phyloP scores from a whole-genome alignment of 2,329 filamentous ascomycete genomes.

The Aspergillus flavus region DNA sequence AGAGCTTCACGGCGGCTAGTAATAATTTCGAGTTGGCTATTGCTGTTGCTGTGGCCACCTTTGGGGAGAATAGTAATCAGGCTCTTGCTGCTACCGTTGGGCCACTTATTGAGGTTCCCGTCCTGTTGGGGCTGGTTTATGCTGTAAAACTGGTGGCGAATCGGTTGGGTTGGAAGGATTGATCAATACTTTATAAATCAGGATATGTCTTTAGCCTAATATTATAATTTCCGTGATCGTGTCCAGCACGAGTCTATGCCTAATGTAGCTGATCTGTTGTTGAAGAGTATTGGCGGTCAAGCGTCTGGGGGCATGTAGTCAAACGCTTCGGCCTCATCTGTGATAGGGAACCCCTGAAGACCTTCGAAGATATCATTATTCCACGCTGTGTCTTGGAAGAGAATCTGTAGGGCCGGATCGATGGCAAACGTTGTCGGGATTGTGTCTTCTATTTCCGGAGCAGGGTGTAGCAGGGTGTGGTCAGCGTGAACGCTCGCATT shows the following conservation, averaged over 20 bases:
- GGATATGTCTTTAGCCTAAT: not conserved
- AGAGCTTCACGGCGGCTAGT: constrained; percentile 84
- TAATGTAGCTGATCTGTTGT: too few relatives aligned
- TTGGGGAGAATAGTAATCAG: constrained; percentile 71
- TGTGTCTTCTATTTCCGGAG: too few relatives aligned
- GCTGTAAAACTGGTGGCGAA: constrained; percentile 51
- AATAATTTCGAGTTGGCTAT: constrained; percentile 93
- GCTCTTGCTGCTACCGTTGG: constrained; percentile 42
- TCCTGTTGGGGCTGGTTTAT: constrained; percentile 76
- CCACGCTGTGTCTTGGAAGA: constrained; percentile 19
- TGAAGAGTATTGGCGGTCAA: not conserved
- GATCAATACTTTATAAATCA: not conserved
- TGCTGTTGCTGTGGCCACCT: constrained; percentile 79
- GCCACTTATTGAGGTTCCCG: constrained; percentile 82
- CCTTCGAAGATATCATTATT: constrained; percentile 20
- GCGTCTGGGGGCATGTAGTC: constrained; percentile 2
- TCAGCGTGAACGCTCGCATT: not conserved
- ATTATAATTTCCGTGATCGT: not conserved
- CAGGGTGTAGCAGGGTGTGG: not conserved
- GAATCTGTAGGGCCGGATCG: constrained; percentile 22
- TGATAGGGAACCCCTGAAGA: constrained; percentile 16
- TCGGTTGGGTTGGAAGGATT: constrained; percentile 18
- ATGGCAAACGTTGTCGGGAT: not conserved
- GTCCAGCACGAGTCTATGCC: too few relatives aligned
- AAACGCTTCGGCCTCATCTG: constrained; percentile 13